phyloP scores from a whole-genome alignment of 2,329 filamentous ascomycete species.

The Colletotrichum liriopes region DNA sequence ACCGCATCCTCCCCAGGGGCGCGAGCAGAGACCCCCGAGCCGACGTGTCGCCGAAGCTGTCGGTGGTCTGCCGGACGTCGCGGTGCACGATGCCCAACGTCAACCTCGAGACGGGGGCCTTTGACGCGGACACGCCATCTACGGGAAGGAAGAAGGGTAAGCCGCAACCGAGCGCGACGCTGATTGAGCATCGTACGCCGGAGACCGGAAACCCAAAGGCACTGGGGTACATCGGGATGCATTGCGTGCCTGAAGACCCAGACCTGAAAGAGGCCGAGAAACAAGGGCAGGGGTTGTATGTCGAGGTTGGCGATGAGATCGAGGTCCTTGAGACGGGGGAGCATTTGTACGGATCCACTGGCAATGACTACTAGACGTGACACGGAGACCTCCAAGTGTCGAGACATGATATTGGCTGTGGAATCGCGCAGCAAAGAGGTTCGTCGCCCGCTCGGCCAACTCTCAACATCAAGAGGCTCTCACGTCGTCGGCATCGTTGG shows the following conservation, averaged over 20 bases:
- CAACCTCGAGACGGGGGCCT: constrained; percentile 31
- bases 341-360: constrained; percentile 49
- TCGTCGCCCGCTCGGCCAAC: too few species aligned
- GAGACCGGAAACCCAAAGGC: constrained; percentile 48
- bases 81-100: constrained; percentile 45
- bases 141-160: constrained; percentile 43
- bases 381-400: not conserved
- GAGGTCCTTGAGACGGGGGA: constrained; percentile 49
- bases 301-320: constrained; percentile 49
- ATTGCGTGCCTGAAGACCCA: constrained; percentile 49
- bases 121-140: constrained; percentile 23
- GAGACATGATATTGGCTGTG: not conserved
- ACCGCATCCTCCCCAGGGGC: constrained; percentile 28
- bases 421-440: not conserved
- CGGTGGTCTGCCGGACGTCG: constrained; percentile 44
- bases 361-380: constrained; percentile 46
- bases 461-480: too few species aligned
- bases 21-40: not conserved
- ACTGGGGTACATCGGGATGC: constrained; percentile 51
- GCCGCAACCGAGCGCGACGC: constrained; percentile 48
- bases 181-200: constrained; percentile 46
- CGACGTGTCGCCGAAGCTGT: constrained; percentile 31
- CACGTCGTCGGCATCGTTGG: too few species aligned
- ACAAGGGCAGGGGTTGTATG: constrained; percentile 28
- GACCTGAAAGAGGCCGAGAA: constrained; percentile 35